Evolutionary conservation across 805 yeast genomes (phyloP), one percentile per base, ranked within the genome.

Genomic region (Monosporozyma servazzii): DNA sequence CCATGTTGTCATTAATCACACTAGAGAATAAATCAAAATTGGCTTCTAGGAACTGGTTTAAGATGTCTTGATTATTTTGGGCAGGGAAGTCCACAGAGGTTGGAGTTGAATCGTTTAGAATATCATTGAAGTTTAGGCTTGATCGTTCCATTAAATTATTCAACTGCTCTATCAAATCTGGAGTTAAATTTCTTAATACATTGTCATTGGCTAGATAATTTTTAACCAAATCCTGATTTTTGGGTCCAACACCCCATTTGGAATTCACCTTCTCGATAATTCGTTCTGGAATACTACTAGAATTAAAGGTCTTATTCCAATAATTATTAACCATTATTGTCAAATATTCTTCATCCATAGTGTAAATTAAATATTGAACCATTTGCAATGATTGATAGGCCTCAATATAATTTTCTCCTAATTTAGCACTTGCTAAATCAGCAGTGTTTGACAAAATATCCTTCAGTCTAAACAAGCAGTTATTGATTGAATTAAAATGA

Each of bases 181-280:
- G 10, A 23, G 50, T 39, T 2, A 55, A 17, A 27, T 50, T 51
- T 17, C 40, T 36, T 17, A 58, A 37, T 0, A 49, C 29, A 20
- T 49, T 47, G 5, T 58, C 53, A 50, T 54, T 54, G 44, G 37
- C 54, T 42, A 58, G 45, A 18, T 56, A 47, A 9, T 53, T 40
- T 17, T 48, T 17, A 3, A 60, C 31, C n/a, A 48, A 49, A 30
- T 51, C 41, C 5, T 54, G 48, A 21, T 51, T 47, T 30, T 51
- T 51, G 3, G 54, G 49, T 17, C 55, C 50, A 11, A 59, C 21
- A 9, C 63, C 64, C 64, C 64, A 60, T 50, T 60, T 60, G 50
- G 56, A 47, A 25, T 49, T 46, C 4, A 60, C 25, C 36, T 54
- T 54, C 15, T 51, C 50, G 3, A 52, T 31, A 3, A 58, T 53